Conservation (phyloP, 768 basidiomycete genomes). For the Trametes punicea region DNA sequence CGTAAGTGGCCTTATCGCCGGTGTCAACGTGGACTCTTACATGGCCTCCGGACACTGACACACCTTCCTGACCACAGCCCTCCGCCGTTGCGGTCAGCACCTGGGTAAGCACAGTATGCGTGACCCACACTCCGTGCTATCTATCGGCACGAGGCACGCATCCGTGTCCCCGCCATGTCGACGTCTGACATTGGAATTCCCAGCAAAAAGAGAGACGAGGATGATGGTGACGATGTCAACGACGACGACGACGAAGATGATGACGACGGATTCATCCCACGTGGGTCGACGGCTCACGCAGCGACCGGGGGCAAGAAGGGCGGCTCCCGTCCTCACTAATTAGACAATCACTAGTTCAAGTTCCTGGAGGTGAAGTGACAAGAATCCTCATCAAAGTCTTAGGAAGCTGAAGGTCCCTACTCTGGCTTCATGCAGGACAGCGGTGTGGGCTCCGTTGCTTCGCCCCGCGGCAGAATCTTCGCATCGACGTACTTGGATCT, state of each 20-base stretch:
- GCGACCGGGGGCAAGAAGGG: conserved; percentile 1
- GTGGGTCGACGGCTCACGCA: background rate
- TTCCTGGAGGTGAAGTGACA: too few species aligned
- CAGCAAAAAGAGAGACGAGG: background rate
- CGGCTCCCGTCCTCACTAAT: conserved; percentile 4
- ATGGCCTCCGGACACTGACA: background rate
- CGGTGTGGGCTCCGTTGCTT: too few species aligned
- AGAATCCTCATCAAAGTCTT: too few species aligned
- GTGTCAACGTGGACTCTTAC: too few species aligned
- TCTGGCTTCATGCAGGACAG: too few species aligned
- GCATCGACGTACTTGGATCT: too few species aligned
- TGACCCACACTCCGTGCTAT: background rate
- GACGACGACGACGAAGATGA: background rate
- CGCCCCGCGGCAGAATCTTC: too few species aligned
- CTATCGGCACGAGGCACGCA: too few species aligned
- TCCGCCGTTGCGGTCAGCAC: background rate
- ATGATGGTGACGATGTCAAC: background rate
- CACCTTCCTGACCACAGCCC: background rate
- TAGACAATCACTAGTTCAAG: too few species aligned
- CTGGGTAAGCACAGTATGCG: background rate
- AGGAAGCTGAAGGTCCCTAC: too few species aligned
- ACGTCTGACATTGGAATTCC: background rate
- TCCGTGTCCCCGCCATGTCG: too few species aligned
- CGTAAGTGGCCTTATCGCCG: background rate
- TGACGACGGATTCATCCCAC: conserved; percentile 7